These are phyloP conservation scores for Rhodosporidiobolus sp. DNA, from an alignment of 768 basidiomycete genomes.

Conservation along the genomic window DNA sequence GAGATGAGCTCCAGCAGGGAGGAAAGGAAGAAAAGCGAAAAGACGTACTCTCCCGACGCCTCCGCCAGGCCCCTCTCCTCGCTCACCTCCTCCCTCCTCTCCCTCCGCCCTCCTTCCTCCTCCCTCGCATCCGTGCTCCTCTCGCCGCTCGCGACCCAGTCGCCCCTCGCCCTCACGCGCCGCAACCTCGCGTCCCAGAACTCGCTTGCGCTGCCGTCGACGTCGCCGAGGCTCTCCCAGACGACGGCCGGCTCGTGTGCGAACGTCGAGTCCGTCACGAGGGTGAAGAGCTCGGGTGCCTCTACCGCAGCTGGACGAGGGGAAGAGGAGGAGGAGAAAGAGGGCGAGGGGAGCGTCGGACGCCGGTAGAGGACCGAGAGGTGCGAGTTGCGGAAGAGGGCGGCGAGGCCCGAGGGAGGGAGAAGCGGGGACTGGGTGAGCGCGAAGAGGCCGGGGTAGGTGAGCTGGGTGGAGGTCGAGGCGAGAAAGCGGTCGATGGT, in stretches of 20 bases:
- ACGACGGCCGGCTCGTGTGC: slow-evolving; percentile 71
- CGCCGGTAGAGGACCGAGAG: slow-evolving; percentile 73
- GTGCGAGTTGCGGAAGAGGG: slow-evolving; percentile 86
- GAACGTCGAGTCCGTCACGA: slow-evolving; percentile 83
- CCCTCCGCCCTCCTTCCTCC: slow-evolving; percentile 49
- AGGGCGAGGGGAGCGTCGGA: slow-evolving; percentile 9
- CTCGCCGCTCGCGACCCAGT: slow-evolving; percentile 47
- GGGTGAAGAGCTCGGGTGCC: slow-evolving; percentile 67
- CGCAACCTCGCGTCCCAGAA: slow-evolving; percentile 74
- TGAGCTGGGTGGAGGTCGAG: slow-evolving; percentile 72
- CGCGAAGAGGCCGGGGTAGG: slow-evolving; percentile 80
- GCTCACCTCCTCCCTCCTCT: slow-evolving; percentile 48
- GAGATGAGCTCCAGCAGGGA: neutral
- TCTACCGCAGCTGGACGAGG: no score
- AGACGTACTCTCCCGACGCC: slow-evolving; percentile 57
- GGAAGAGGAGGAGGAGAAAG: neutral
- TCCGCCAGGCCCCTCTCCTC: slow-evolving; percentile 50
- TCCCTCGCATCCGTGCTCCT: slow-evolving; percentile 44
- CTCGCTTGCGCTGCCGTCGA: slow-evolving; percentile 71
- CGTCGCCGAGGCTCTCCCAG: slow-evolving; percentile 86
- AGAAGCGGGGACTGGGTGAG: slow-evolving; percentile 56
- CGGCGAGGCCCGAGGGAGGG: slow-evolving; percentile 62
- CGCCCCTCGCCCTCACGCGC: slow-evolving; percentile 63
- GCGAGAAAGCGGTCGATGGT: slow-evolving; percentile 62
- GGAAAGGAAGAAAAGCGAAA: slow-evolving; percentile 12